These are phyloP conservation scores for Colletotrichum euphorbiae DNA, from an alignment of 2,329 filamentous ascomycete species.

Conservation along the genomic window DNA sequence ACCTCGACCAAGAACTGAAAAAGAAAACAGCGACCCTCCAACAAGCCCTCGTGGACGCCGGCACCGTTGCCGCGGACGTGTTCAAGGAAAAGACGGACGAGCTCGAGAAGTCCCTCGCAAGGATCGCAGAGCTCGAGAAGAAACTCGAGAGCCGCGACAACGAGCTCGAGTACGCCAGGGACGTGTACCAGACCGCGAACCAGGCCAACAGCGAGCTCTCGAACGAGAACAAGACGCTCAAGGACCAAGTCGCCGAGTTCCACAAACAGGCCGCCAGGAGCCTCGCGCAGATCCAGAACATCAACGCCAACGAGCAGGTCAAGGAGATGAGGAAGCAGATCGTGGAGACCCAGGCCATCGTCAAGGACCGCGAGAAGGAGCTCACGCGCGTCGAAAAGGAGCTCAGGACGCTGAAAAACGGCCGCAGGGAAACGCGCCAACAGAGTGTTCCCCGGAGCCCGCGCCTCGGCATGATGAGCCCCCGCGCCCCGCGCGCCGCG, in stretches of 20 bases:
- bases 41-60: constrained; percentile 47
- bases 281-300: constrained; percentile 59
- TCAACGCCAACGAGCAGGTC: constrained; percentile 54
- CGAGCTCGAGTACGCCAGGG: constrained; percentile 68
- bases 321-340: constrained; percentile 53
- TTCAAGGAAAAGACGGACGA: constrained; percentile 55
- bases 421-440: constrained; percentile 66
- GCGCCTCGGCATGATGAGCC: constrained; percentile 65
- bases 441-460: constrained; percentile 69
- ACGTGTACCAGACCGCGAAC: constrained; percentile 70
- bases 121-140: constrained; percentile 54
- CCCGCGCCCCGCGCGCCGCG: constrained; percentile 50
- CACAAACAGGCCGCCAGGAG: constrained; percentile 57
- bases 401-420: constrained; percentile 58
- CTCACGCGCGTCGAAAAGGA: constrained; percentile 62
- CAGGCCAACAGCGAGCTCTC: constrained; percentile 58
- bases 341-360: constrained; percentile 53
- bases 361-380: constrained; percentile 65
- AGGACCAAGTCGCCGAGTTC: constrained; percentile 54
- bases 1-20: constrained; percentile 53
- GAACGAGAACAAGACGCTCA: constrained; percentile 60
- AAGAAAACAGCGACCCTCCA: constrained; percentile 50
- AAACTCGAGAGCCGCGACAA: constrained; percentile 51
- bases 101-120: constrained; percentile 54
- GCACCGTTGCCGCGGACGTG: constrained; percentile 38